Evolutionary conservation across 306 rosid species (phyloP), one percentile per base, ranked within the genome.

Genomic region (Cotoneaster glaucophyllus): DNA sequence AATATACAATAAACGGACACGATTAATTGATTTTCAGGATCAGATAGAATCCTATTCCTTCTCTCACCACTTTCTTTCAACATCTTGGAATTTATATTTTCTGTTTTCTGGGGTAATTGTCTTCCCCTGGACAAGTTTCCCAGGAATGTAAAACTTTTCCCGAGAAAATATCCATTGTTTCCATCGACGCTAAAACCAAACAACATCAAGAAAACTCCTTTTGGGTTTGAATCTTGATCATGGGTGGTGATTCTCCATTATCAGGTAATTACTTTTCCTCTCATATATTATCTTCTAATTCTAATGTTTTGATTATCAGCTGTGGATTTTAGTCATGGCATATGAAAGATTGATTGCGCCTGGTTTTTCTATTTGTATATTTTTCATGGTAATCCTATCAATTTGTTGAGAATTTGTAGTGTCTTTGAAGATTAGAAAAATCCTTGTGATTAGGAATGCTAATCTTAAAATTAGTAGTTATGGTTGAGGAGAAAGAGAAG

Each of bases 181-280:
- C 13, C 67, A 59, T 64, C 24, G 65, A 64, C 72, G 54, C 15
- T 26, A 5, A 11, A 65, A 66, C 32, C 17, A 32, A 14, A 24
- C 48, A 39, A 18, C 64, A 32, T 52, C 11, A 10, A 10, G 2
- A 19, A 32, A 65, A 34, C 26, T 58, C 43, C 43, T 17, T 67
- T 9, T 31, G 74, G 57, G 50, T 59, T 68, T 59, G 54, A 50
- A 50, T 2, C 54, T 50, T 50, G 39, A 29, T 68, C 83, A 57
- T 79, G 53, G 78, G 62, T 22, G 78, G 59, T 67, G 71, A 13
- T 44, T 74, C 69, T 67, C 74, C 79, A 61, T 45, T 9, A 25
- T 32, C 70, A 8, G 44, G 68, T 80, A 24, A 32, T 72, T 61
- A 69, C 10, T 56, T 56, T 48, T 56, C 61, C 26, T 15, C 54